Percentiles rank a stretch among this genome's conserved stretches.
Evolutionary conservation across 2,329 filamentous ascomycete genomes (phyloP).

Genomic region (Fusarium mexicanum): DNA sequence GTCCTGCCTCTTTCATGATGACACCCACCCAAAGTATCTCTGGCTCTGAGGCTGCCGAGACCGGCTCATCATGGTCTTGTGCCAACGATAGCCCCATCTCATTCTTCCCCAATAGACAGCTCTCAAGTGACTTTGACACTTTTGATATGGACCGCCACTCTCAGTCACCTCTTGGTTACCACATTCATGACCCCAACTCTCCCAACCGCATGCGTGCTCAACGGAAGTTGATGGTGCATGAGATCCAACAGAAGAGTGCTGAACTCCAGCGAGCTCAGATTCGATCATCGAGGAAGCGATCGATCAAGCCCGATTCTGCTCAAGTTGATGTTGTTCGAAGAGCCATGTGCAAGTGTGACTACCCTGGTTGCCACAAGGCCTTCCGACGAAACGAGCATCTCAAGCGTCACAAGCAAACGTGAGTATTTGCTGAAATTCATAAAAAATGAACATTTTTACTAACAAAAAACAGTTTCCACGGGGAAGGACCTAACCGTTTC

Average conservation of each 20-base stretch:
- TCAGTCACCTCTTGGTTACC: constrained; percentile 48
- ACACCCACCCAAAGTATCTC: constrained; percentile 53
- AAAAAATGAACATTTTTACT: background rate
- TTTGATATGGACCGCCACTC: constrained; percentile 51
- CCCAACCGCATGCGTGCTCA: constrained; percentile 49
- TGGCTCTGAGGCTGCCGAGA: constrained; percentile 52
- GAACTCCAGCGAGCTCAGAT: constrained; percentile 57
- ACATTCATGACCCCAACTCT: constrained; percentile 47
- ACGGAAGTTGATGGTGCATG: constrained; percentile 54
- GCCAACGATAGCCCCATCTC: constrained; percentile 54
- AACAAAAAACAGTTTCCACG: constrained; percentile 45
- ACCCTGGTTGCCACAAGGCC: constrained; percentile 57
- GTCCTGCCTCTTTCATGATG: constrained; percentile 51
- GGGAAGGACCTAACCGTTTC: constrained; percentile 52
- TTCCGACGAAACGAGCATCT: constrained; percentile 65
- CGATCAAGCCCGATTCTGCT: constrained; percentile 43
- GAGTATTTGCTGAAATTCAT: constrained; percentile 40
- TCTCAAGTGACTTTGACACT: constrained; percentile 46
- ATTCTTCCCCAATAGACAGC: constrained; percentile 50
- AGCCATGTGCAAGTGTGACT: constrained; percentile 57
- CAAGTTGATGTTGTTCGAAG: constrained; percentile 51
- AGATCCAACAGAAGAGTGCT: constrained; percentile 55
- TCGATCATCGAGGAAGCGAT: constrained; percentile 44
- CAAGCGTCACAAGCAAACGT: constrained; percentile 65
- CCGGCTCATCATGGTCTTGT: constrained; percentile 52